Base-by-base conservation (phyloP, 1,139 yeast genomes). In the Geotrichum citri-aurantii region DNA sequence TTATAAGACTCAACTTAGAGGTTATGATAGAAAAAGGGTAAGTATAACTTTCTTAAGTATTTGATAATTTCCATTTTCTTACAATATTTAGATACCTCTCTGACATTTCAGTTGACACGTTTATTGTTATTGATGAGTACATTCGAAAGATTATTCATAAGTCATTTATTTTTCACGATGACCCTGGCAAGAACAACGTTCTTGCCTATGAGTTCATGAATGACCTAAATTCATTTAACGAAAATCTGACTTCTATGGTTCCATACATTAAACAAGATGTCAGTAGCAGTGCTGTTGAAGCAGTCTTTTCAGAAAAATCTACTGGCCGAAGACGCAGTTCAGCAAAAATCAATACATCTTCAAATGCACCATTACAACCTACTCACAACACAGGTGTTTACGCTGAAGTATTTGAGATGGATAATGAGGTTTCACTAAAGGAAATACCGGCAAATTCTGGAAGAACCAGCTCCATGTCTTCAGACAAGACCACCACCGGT, bases 1-100 rank as follows among this genome's bases (percentile, higher is more conserved):
- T 81, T 64, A 77, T 89, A 17, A 83, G 81, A 64, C 79, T 81
- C 64, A 89, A 90, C 67, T 71, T 88, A 62, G 91, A 85, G 48
- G 70, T 82, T 4, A 69, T 88, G 26, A 73, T 90, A 52, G 80
- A 83, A 61, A 88, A 86, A 64, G 68, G 69, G 62, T 66, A 50
- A 44, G 65, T 59, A 37, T 7, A n/a, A 37, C 12, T 14, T 33
- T 17, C n/a, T 21, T 26, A 8, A 23, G 6, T 2, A 21, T 19
- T 47, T 40, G 14, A n/a, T 3, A 19, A 27, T 12, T 46, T 29
- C 10, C n/a, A 11, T 2, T 24, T 27, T 14, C 57, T 57, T 50
- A 54, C 52, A 8, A 11, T 29, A 46, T 26, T 5, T 23, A 54
- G 57, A n/a, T 56, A 56, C 48, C 55, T 59, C 8, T 48, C 55